Evolutionary conservation across 179 eudicot genomes (phyloP), one percentile per base, ranked within the genome.

Genomic region (Carnegiea gigantea): DNA sequence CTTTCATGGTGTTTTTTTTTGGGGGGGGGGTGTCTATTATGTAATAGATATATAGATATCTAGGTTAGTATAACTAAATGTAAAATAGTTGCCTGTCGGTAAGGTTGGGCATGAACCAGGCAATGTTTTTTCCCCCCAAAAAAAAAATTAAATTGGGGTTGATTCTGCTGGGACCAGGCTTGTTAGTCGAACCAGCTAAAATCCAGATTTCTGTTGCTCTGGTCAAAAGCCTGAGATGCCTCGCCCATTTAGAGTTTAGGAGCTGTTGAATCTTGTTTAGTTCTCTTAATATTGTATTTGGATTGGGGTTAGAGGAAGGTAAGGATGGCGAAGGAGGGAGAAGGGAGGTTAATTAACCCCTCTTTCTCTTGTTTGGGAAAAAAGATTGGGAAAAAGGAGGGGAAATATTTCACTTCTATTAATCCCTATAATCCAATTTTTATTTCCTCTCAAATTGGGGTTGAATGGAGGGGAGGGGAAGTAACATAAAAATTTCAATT

Each of bases 51-150:
- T 67, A 48, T 13, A 64, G 65, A 72, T 62, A 59, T 76, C 43
- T 70, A 65, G 77, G 62, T 79, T 60, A 71, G 71, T 80, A 57
- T 54, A 33, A 36, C 57, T 23, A 0, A 70, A 18, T 73, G 60
- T 43, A 74, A 60, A 3, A 73, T 73, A 23, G 71, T 26, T 24
- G 71, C 15, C 36, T 65, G 26, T 10, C 26, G 38, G 33, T 26
- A 65, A 28, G 28, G 13, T n/a, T n/a, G 62, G 62, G 62, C 62
- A 23, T 18, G 13, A 62, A 24, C 68, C 68, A 17, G 3, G 36
- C 36, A 33, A 33, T 9, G 11, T 54, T 24, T 67, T 67, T 67
- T 67, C 28, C 14, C 13, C 10, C 13, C 10, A 49, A 49, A 51
- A 12, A 51, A 51, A 21, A 65, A 24, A 3, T 64, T 64, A 28